A percentile compares a stretch with the other conserved stretches of the same genome.
phyloP scores from a whole-genome alignment of 202 grass and related monocot genomes.

The Bolboschoenoplectus hybrid region DNA sequence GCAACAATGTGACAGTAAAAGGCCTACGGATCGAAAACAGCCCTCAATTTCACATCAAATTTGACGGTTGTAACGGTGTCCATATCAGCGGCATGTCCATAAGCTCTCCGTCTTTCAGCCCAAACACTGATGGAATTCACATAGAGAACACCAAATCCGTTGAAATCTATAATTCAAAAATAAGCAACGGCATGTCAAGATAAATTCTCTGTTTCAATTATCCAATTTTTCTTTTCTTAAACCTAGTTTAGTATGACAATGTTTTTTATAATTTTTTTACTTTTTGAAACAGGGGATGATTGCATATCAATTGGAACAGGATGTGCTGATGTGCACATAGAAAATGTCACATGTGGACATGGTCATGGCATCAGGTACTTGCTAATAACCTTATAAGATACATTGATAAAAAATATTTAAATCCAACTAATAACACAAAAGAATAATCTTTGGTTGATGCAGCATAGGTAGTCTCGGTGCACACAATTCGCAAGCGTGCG shows the following conservation, averaged over 20 bases:
- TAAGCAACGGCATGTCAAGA: slow-evolving; percentile 52
- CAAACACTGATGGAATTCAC: slow-evolving; percentile 93
- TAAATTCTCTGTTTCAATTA: not conserved
- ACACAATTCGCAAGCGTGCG: slow-evolving; percentile 65
- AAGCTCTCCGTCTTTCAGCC: slow-evolving; percentile 66
- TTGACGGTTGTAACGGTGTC: slow-evolving; percentile 64
- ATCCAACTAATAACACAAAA: not conserved
- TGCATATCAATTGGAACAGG: slow-evolving; percentile 77
- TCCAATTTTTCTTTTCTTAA: not conserved
- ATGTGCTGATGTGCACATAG: slow-evolving; percentile 58
- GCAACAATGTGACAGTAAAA: slow-evolving; percentile 53
- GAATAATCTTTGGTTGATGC: slow-evolving; percentile 13
- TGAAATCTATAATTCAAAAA: slow-evolving; percentile 62
- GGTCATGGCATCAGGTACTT: slow-evolving; percentile 76
- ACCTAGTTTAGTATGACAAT: not conserved
- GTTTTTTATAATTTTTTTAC: not conserved
- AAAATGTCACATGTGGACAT: slow-evolving; percentile 68
- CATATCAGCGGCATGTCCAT: slow-evolving; percentile 57
- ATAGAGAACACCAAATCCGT: slow-evolving; percentile 77
- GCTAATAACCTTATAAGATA: not conserved
- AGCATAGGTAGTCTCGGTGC: slow-evolving; percentile 83
- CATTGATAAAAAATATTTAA: not conserved
- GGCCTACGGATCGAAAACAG: slow-evolving; percentile 68
- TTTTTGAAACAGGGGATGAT: slow-evolving; percentile 59
- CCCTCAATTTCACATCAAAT: slow-evolving; percentile 90